Conservation (phyloP, 2,329 filamentous ascomycete species). For the Verticillium dahliae region DNA sequence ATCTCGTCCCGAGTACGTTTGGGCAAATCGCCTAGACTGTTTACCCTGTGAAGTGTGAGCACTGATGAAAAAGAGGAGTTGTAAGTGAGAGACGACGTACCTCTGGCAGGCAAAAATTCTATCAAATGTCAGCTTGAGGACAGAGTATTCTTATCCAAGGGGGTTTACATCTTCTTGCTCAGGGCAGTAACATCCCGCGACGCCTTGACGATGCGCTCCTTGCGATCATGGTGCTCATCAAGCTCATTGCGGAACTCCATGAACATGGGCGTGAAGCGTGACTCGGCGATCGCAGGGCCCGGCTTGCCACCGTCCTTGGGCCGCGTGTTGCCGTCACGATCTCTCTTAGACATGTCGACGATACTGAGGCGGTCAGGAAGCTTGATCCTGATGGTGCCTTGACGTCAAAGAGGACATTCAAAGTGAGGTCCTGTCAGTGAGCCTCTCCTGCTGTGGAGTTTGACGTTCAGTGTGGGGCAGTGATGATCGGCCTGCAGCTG, state of each 20-base stretch:
- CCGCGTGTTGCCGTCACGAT: slow-evolving; percentile 41
- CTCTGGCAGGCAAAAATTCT: slow-evolving; percentile 34
- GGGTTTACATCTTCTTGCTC: slow-evolving; percentile 87
- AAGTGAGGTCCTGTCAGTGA: not conserved
- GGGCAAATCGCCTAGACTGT: slow-evolving; percentile 10
- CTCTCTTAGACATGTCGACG: slow-evolving; percentile 34
- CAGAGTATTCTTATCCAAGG: not conserved
- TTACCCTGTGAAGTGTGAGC: slow-evolving; percentile 6
- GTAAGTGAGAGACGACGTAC: slow-evolving; percentile 14
- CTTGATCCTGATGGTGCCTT: not conserved
- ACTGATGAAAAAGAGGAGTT: not conserved
- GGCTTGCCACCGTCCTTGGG: slow-evolving; percentile 15
- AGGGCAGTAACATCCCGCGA: slow-evolving; percentile 87
- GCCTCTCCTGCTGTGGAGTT: not conserved
- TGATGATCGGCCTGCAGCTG: not conserved
- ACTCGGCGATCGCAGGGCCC: slow-evolving; percentile 25
- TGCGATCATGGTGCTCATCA: slow-evolving; percentile 88
- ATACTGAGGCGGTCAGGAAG: too few relatives aligned
- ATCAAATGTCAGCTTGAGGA: not conserved
- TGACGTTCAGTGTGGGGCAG: not conserved
- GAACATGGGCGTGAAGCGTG: slow-evolving; percentile 67
- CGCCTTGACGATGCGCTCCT: slow-evolving; percentile 83
- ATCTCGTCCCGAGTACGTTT: slow-evolving; percentile 60
- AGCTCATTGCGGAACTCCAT: slow-evolving; percentile 78
- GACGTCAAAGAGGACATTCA: not conserved